Evolutionary conservation across 176 grass and related monocot species (phyloP).

Genomic region (Otatea glauca): DNA sequence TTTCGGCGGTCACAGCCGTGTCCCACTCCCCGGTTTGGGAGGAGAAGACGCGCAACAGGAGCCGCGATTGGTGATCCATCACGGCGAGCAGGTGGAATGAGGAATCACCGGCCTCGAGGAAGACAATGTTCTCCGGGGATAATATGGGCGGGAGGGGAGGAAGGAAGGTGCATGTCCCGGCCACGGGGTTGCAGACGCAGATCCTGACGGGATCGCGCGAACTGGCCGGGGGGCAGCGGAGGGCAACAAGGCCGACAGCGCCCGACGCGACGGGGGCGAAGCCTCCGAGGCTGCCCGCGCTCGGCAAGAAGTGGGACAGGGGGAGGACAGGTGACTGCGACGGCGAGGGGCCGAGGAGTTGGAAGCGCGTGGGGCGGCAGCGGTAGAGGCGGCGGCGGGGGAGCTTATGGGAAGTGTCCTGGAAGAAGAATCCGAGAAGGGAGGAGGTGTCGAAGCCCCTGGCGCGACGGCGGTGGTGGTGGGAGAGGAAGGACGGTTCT

Average conservation of each 20-base stretch:
- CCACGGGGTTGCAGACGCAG: constrained; percentile 41
- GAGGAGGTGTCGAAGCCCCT: neutral
- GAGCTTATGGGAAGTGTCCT: constrained; percentile 29
- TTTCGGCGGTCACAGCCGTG: neutral
- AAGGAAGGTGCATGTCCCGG: constrained; percentile 31
- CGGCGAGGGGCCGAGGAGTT: constrained; percentile 18
- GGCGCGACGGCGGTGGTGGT: neutral
- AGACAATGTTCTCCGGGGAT: constrained; percentile 12
- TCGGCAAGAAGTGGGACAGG: constrained; percentile 29
- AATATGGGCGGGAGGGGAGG: neutral
- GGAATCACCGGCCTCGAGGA: constrained; percentile 24
- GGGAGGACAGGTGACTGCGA: neutral
- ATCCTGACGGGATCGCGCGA: neutral
- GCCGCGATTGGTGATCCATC: neutral
- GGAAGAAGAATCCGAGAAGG: constrained; percentile 40
- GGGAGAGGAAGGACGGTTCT: constrained; percentile 24
- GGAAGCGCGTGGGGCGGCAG: constrained; percentile 40
- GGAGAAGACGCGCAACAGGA: constrained; percentile 27
- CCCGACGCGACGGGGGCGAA: constrained; percentile 28
- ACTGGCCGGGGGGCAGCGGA: neutral
- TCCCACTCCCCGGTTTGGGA: constrained; percentile 14
- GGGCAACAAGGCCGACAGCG: constrained; percentile 18
- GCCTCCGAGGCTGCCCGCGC: neutral
- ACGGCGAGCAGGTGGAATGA: constrained; percentile 34
- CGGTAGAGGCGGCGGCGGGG: constrained; percentile 37